Evolutionary conservation across 768 basidiomycete genomes (phyloP).

Genomic region (Mycena capillaripes): DNA sequence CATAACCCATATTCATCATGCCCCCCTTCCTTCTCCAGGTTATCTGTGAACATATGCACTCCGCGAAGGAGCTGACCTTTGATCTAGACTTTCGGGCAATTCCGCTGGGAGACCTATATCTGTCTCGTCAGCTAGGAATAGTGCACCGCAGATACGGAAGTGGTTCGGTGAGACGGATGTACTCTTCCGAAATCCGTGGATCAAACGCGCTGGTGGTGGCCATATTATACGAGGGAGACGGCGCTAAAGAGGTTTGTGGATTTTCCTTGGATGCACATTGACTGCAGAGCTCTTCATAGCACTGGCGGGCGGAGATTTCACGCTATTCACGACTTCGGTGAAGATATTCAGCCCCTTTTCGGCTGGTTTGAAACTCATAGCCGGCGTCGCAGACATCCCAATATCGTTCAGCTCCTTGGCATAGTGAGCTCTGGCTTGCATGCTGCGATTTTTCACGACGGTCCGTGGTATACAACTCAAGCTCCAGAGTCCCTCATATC

Average conservation of each 20-base stretch:
- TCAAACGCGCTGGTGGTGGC: not conserved
- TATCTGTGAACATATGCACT: not conserved
- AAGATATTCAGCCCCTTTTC: not conserved
- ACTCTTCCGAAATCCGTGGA: not conserved
- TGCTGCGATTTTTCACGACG: slow-evolving; percentile 11
- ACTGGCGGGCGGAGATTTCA: slow-evolving; percentile 12
- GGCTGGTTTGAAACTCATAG: not conserved
- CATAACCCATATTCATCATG: slow-evolving; percentile 10
- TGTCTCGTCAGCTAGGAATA: not conserved
- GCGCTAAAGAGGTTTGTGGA: slow-evolving; percentile 2
- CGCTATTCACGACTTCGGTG: slow-evolving; percentile 6
- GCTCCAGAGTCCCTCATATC: not conserved
- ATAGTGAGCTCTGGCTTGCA: not conserved
- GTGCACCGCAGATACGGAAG: not conserved
- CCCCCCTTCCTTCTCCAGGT: not conserved
- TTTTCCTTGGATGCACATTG: not conserved
- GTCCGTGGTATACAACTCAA: not conserved
- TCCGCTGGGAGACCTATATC: slow-evolving; percentile 10
- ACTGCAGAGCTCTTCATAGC: not conserved
- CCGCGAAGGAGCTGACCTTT: slow-evolving; percentile 3
- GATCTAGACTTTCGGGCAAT: slow-evolving; percentile 6
- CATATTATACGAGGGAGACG: slow-evolving; percentile 1
- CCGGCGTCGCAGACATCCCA: slow-evolving; percentile 1
- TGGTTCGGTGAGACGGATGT: not conserved
- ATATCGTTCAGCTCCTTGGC: slow-evolving; percentile 4